A percentile compares a stretch with the other conserved stretches of the same genome.
These are phyloP conservation scores for Astrothelium subdiscretum DNA, from an alignment of 495 filamentous ascomycete species.

Conservation along the genomic window DNA sequence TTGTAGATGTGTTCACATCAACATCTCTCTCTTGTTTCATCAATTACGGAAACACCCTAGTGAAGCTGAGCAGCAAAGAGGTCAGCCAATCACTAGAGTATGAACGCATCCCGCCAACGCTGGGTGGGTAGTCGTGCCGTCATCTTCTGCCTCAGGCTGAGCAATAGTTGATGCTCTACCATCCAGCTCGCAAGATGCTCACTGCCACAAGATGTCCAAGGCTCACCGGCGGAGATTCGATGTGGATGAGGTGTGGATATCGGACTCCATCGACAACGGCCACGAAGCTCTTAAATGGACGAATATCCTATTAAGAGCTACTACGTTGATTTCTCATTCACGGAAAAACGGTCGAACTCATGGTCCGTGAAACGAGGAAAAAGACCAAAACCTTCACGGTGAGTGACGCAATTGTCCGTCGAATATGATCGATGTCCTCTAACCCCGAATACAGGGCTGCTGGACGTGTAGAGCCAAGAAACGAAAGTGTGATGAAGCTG, in stretches of 20 bases:
- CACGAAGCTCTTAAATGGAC: neutral
- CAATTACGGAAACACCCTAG: neutral
- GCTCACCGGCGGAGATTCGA: neutral
- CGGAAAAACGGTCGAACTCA: neutral
- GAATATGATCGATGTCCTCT: neutral
- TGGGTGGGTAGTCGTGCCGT: neutral
- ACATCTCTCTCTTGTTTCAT: no score
- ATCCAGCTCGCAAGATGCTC: neutral
- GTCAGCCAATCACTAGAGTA: neutral
- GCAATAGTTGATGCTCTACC: neutral
- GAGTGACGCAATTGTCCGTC: neutral
- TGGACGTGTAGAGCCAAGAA: slow-evolving; percentile 1
- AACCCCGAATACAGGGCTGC: neutral
- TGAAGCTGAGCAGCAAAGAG: neutral
- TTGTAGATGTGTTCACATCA: no score
- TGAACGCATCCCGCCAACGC: neutral
- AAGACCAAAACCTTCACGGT: slow-evolving; percentile 1
- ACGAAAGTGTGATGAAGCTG: neutral
- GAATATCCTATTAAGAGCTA: neutral
- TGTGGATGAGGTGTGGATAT: neutral
- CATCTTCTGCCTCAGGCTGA: neutral
- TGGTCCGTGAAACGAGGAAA: neutral
- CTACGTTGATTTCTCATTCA: neutral
- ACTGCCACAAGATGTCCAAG: neutral
- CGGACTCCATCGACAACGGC: neutral